Evolutionary conservation across 225 moss, liverwort and hornwort species (phyloP).

Genomic region (Ulota crispa): DNA sequence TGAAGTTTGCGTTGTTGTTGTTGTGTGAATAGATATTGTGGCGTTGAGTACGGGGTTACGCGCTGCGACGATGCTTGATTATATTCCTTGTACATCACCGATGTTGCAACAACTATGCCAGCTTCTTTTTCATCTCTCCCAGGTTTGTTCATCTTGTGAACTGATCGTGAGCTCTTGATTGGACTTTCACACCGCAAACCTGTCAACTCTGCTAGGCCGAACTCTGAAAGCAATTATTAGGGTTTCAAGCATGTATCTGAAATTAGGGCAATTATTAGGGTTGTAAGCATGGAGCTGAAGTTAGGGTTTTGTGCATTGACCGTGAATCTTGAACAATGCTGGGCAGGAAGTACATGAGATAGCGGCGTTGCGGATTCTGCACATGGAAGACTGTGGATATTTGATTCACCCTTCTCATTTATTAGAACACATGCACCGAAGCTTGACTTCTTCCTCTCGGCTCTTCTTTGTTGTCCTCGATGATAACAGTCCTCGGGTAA

Average conservation of each 20-base stretch:
- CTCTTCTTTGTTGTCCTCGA: conserved; percentile 51
- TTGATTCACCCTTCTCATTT: conserved; percentile 48
- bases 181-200: neutral
- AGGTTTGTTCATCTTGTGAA: conserved; percentile 37
- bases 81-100: conserved; percentile 28
- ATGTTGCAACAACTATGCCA: conserved; percentile 46
- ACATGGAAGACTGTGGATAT: conserved; percentile 65
- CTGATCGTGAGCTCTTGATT: conserved; percentile 19
- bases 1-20: conserved; percentile 9
- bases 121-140: conserved; percentile 47
- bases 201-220: neutral
- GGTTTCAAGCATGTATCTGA: neutral
- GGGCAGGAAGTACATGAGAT: conserved; percentile 48
- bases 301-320: conserved; percentile 3
- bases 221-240: conserved; percentile 9
- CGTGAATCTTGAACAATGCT: neutral
- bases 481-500: conserved; percentile 45
- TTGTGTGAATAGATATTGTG: conserved; percentile 39
- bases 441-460: conserved; percentile 29
- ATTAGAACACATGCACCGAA: conserved; percentile 41
- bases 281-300: neutral
- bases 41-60: conserved; percentile 48
- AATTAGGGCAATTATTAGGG: conserved; percentile 6
- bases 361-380: conserved; percentile 37
- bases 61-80: conserved; percentile 55